Evolutionary conservation across 192 early-diverging fungal species (phyloP).

Genomic region (Coemansia sp.): DNA sequence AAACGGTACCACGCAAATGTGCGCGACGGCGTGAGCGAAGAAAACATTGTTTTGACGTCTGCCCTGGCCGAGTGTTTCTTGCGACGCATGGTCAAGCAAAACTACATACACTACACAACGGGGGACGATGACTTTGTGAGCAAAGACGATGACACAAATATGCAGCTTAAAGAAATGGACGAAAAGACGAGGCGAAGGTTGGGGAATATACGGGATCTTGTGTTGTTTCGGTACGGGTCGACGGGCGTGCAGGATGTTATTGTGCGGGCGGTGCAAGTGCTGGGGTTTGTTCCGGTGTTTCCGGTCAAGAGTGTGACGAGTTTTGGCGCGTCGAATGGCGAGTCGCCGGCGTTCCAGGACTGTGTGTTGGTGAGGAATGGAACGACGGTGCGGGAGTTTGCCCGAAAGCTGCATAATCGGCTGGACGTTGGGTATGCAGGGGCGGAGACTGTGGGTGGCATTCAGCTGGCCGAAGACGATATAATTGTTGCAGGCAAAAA

Average conservation of each 20-base stretch:
- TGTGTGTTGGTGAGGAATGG: slow-evolving; percentile 70
- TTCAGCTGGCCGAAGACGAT: slow-evolving; percentile 62
- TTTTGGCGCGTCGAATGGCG: slow-evolving; percentile 47
- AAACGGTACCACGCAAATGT: slow-evolving; percentile 57
- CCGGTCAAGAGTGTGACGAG: slow-evolving; percentile 74
- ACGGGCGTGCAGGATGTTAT: slow-evolving; percentile 79
- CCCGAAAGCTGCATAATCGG: slow-evolving; percentile 60
- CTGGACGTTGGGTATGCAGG: slow-evolving; percentile 62
- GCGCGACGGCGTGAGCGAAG: slow-evolving; percentile 33
- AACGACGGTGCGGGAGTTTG: slow-evolving; percentile 77
- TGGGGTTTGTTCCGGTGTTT: slow-evolving; percentile 71
- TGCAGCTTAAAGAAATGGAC: slow-evolving; percentile 54
- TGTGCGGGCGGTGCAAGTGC: slow-evolving; percentile 60
- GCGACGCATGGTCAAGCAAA: slow-evolving; percentile 61
- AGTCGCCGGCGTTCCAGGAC: slow-evolving; percentile 63
- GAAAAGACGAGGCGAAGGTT: slow-evolving; percentile 57
- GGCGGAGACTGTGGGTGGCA: slow-evolving; percentile 74
- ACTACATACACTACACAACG: slow-evolving; percentile 57
- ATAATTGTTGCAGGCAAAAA: slow-evolving; percentile 43
- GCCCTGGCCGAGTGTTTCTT: slow-evolving; percentile 66
- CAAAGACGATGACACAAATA: slow-evolving; percentile 27
- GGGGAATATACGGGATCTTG: slow-evolving; percentile 70
- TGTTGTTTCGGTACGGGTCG: slow-evolving; percentile 78
- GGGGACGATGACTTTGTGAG: slow-evolving; percentile 61
- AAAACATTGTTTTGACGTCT: slow-evolving; percentile 63